phyloP scores from a whole-genome alignment of 78 protist species.

The Tieghemostelium lacteum region DNA sequence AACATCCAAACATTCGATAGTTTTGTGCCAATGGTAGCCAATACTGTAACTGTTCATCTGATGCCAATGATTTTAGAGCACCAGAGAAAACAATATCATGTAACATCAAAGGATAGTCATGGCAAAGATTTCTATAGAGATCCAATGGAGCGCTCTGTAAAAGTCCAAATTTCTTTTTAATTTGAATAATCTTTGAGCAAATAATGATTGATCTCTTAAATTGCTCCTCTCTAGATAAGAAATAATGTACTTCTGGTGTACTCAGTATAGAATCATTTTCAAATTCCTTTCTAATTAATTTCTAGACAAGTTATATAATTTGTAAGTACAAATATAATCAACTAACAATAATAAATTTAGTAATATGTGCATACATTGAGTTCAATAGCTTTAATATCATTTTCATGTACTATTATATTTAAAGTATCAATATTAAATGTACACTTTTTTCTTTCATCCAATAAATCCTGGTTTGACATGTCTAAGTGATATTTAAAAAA shows the following conservation, averaged over 20 bases:
- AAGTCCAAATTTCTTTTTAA: constrained; percentile 11
- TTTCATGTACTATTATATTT: too few species aligned
- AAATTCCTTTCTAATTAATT: constrained; percentile 16
- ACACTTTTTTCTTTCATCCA: too few species aligned
- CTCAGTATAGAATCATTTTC: constrained; percentile 15
- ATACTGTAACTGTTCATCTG: constrained; percentile 43
- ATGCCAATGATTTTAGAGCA: constrained; percentile 44
- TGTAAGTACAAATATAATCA: too few species aligned
- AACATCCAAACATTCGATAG: constrained; percentile 52
- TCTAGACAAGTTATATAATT: too few species aligned
- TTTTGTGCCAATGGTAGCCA: constrained; percentile 36
- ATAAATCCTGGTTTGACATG: too few species aligned
- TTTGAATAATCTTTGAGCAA: neutral
- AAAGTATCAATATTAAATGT: too few species aligned
- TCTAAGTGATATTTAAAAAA: neutral
- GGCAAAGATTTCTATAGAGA: neutral
- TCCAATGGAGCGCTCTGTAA: neutral
- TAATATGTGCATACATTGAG: too few species aligned
- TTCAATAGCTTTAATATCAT: too few species aligned
- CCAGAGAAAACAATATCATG: constrained; percentile 56
- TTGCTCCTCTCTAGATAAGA: constrained; percentile 67
- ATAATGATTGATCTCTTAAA: constrained; percentile 1
- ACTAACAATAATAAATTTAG: too few species aligned
- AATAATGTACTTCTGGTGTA: constrained; percentile 31
- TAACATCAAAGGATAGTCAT: constrained; percentile 44